Evolutionary conservation across 164 flowering plant genomes (phyloP).

Genomic region (Berberis vulgaris): DNA sequence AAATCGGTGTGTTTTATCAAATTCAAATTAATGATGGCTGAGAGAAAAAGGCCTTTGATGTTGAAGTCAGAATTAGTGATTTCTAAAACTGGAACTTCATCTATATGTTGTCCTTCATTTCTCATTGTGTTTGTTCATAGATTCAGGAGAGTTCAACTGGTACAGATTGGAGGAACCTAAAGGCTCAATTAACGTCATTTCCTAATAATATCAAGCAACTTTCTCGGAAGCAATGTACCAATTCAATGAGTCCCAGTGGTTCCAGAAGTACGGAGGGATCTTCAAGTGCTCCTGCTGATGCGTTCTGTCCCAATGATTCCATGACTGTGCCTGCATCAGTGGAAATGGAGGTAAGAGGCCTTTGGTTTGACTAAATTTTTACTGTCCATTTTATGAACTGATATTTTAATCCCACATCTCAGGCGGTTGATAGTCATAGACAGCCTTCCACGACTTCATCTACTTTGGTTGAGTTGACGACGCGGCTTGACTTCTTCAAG

Average conservation of each 20-base stretch:
- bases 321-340: slow-evolving; percentile 52
- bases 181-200: slow-evolving; percentile 45
- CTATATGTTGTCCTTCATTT: not conserved
- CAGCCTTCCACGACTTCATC: too few species aligned
- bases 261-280: slow-evolving; percentile 74
- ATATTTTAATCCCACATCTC: too few species aligned
- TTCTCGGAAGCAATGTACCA: slow-evolving; percentile 52
- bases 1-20: too few species aligned
- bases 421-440: too few species aligned
- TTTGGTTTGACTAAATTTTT: too few species aligned
- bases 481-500: too few species aligned
- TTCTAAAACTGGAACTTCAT: not conserved
- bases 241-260: slow-evolving; percentile 47
- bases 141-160: slow-evolving; percentile 56
- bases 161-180: slow-evolving; percentile 53
- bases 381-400: too few species aligned
- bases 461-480: too few species aligned
- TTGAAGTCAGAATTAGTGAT: not conserved
- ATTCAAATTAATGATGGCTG: not conserved
- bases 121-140: not conserved
- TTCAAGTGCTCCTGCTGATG: slow-evolving; percentile 53
- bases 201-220: slow-evolving; percentile 43
- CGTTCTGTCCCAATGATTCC: slow-evolving; percentile 59
- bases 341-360: slow-evolving; percentile 38
- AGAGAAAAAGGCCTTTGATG: not conserved